Evolutionary conservation across 2,329 filamentous ascomycete species (phyloP).

Genomic region (Cladophialophora immunda): DNA sequence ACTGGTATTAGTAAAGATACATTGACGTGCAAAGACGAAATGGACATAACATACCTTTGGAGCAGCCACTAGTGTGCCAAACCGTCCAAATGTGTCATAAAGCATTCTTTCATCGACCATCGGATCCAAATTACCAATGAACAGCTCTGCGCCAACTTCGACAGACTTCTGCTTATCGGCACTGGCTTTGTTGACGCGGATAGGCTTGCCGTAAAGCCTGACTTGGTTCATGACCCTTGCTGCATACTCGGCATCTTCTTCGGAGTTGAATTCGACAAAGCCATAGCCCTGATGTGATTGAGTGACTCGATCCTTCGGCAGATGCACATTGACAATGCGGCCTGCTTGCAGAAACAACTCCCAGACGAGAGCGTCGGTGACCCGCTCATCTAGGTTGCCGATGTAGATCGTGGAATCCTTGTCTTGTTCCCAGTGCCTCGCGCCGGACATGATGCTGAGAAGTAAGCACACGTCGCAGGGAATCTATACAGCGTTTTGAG

Average conservation of each 20-base stretch:
- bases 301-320: slow-evolving; percentile 97
- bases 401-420: slow-evolving; percentile 98
- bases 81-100: slow-evolving; percentile 93
- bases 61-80: slow-evolving; percentile 81
- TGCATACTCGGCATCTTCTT: slow-evolving; percentile 95
- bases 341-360: slow-evolving; percentile 98
- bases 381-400: slow-evolving; percentile 97
- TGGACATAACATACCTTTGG: slow-evolving; percentile 73
- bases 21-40: background rate
- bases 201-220: slow-evolving; percentile 89
- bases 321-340: slow-evolving; percentile 96
- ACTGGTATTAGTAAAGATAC: slow-evolving; percentile 40
- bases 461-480: background rate
- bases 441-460: slow-evolving; percentile 66
- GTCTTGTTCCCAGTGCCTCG: slow-evolving; percentile 93
- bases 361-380: slow-evolving; percentile 88
- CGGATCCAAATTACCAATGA: slow-evolving; percentile 92
- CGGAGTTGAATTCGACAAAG: slow-evolving; percentile 97
- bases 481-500: background rate
- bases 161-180: slow-evolving; percentile 94
- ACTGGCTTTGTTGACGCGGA: slow-evolving; percentile 92
- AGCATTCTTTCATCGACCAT: slow-evolving; percentile 96
- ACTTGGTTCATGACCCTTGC: slow-evolving; percentile 97
- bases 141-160: slow-evolving; percentile 95
- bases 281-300: slow-evolving; percentile 97